These are phyloP conservation scores for Abelmoschus esculentus DNA, from an alignment of 345 rosid genomes.

Conservation along the genomic window DNA sequence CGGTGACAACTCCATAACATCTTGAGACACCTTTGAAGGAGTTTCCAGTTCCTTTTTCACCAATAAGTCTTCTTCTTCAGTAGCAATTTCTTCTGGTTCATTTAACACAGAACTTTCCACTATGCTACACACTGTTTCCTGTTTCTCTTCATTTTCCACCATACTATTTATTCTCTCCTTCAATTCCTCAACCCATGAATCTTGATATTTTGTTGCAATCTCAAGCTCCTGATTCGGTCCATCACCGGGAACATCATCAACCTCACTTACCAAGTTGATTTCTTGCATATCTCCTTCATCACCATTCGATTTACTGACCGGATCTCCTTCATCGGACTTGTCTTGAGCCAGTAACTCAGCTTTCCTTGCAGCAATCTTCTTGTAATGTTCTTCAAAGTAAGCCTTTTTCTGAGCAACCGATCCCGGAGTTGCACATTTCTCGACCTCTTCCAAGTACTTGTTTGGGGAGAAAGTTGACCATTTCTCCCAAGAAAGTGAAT, in stretches of 20 bases:
- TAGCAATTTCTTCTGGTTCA: constrained; percentile 24
- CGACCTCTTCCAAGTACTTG: constrained; percentile 94
- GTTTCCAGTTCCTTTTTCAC: constrained; percentile 24
- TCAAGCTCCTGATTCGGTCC: constrained; percentile 23
- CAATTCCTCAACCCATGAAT: constrained; percentile 24
- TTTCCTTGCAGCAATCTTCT: constrained; percentile 78
- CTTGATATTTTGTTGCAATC: constrained; percentile 29
- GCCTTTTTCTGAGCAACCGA: constrained; percentile 93
- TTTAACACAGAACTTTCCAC: constrained; percentile 13
- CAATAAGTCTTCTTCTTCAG: constrained; percentile 1
- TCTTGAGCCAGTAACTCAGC: constrained; percentile 66
- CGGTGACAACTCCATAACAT: constrained; percentile 21
- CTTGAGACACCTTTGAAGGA: constrained; percentile 11
- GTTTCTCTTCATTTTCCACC: constrained; percentile 25
- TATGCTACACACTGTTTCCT: constrained; percentile 17
- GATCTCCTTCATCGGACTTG: constrained; percentile 40
- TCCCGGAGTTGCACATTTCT: constrained; percentile 89
- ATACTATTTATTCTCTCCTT: constrained; percentile 26
- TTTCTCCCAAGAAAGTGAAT: constrained; percentile 92
- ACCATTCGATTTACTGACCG: constrained; percentile 18
- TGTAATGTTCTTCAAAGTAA: constrained; percentile 94
- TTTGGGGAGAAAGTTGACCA: constrained; percentile 88
- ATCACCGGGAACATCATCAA: too few relatives aligned
- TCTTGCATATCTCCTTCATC: constrained; percentile 34
- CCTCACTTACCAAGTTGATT: constrained; percentile 18